Conservation (phyloP, 2,329 filamentous ascomycete species). For the Colletotrichum tamarilloi region DNA sequence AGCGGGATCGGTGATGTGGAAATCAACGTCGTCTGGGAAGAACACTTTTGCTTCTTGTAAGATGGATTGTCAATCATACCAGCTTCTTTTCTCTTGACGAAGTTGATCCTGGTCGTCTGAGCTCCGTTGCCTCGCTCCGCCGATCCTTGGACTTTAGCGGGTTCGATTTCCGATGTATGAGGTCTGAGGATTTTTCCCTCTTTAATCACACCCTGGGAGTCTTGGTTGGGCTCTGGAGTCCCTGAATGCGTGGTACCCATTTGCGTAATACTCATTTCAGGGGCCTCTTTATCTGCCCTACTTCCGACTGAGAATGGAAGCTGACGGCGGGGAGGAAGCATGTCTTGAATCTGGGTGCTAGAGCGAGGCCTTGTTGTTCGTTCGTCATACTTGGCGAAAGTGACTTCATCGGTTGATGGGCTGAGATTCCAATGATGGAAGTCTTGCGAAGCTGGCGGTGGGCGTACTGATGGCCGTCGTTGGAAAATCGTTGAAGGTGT, state of each 20-base stretch:
- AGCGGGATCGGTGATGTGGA: not conserved
- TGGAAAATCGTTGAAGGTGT: not conserved
- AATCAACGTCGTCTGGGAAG: not conserved
- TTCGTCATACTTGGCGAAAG: not conserved
- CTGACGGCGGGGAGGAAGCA: slow-evolving; percentile 10
- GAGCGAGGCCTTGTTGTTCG: not conserved
- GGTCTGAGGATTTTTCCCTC: not conserved
- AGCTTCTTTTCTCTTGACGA: not conserved
- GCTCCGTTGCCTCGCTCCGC: not conserved
- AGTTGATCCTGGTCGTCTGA: not conserved
- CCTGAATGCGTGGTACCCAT: not conserved
- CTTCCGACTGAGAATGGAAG: not conserved
- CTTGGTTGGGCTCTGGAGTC: too few relatives aligned
- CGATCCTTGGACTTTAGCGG: not conserved
- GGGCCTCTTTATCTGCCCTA: not conserved
- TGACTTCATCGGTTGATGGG: not conserved
- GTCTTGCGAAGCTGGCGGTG: not conserved
- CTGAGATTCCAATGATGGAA: not conserved
- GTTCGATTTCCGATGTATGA: not conserved
- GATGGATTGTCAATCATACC: not conserved
- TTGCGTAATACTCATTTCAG: not conserved
- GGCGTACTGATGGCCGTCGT: not conserved
- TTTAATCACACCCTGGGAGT: not conserved
- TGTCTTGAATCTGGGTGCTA: not conserved
- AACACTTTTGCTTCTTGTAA: slow-evolving; percentile 9